phyloP scores from a whole-genome alignment of 2,329 filamentous ascomycete genomes.

The Samsoniella hepiali region DNA sequence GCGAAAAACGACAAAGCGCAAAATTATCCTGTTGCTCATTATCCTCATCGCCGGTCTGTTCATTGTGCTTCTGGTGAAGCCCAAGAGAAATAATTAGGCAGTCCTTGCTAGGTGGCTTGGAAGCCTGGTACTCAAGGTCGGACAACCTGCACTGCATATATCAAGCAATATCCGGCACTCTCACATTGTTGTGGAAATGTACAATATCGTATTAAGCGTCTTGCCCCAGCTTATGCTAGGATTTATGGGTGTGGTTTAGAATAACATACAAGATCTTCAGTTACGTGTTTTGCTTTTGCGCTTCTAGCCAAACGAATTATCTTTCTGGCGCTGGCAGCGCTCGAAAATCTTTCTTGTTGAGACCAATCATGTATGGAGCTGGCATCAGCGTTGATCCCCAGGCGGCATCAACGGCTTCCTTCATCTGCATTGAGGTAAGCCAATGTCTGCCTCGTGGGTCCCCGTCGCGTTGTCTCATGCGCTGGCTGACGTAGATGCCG shows the following conservation, averaged over 20 bases:
- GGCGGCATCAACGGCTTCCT: slow-evolving; percentile 5
- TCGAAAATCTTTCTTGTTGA: neutral
- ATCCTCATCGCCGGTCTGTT: slow-evolving; percentile 83
- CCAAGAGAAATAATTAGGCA: slow-evolving; percentile 49
- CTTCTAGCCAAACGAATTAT: neutral
- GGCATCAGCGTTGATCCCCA: slow-evolving; percentile 14
- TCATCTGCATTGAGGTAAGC: slow-evolving; percentile 24
- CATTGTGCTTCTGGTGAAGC: slow-evolving; percentile 78
- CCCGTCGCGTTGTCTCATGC: slow-evolving; percentile 29
- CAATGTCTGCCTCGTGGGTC: slow-evolving; percentile 32
- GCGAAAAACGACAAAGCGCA: slow-evolving; percentile 81
- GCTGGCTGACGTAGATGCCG: slow-evolving; percentile 30
- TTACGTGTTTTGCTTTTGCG: neutral
- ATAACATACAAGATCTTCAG: slow-evolving; percentile 8
- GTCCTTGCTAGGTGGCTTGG: neutral
- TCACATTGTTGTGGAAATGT: slow-evolving; percentile 1
- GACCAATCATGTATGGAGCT: neutral
- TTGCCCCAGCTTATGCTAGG: neutral
- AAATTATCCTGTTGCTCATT: slow-evolving; percentile 85
- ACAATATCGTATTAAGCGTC: slow-evolving; percentile 9
- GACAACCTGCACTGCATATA: neutral
- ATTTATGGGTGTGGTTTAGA: slow-evolving; percentile 6
- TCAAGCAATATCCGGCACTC: neutral
- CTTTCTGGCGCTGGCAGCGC: neutral
- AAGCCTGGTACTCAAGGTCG: neutral